phyloP scores from a whole-genome alignment of 2,329 filamentous ascomycete genomes.

The Cladosporium austrohemisphaericum region DNA sequence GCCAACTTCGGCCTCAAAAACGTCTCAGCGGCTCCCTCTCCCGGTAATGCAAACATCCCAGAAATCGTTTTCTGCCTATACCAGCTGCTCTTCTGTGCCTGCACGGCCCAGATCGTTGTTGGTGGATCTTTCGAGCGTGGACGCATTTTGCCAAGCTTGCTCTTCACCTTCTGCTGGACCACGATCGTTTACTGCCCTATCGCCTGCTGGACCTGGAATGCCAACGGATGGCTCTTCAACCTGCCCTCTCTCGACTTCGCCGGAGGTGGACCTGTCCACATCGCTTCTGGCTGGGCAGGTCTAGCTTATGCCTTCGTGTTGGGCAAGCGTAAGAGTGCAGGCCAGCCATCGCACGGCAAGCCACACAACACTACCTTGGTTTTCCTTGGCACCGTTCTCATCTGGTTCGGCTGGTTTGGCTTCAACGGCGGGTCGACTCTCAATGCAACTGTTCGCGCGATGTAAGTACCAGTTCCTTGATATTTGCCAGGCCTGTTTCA shows the following conservation, averaged over 20 bases:
- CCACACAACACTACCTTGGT: constrained; percentile 62
- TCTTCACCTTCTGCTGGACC: constrained; percentile 62
- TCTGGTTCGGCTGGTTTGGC: constrained; percentile 63
- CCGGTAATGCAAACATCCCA: constrained; percentile 54
- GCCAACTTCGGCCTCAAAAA: constrained; percentile 60
- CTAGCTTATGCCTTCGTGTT: constrained; percentile 62
- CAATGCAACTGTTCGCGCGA: constrained; percentile 51
- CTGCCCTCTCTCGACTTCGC: constrained; percentile 59
- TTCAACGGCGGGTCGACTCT: constrained; percentile 57
- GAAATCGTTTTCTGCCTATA: constrained; percentile 66
- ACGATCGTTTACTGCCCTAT: constrained; percentile 63
- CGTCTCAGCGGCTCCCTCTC: constrained; percentile 58
- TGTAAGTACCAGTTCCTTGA: constrained; percentile 26
- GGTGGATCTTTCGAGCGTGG: constrained; percentile 62
- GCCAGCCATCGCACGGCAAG: constrained; percentile 50
- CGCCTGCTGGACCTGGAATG: constrained; percentile 65
- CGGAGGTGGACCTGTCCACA: constrained; percentile 62
- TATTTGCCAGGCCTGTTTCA: not conserved
- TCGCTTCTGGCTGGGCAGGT: constrained; percentile 60
- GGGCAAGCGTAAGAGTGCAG: constrained; percentile 53
- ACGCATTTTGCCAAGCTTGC: constrained; percentile 60
- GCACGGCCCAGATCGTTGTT: constrained; percentile 61
- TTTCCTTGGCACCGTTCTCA: constrained; percentile 60
- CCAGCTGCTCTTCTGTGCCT: constrained; percentile 61
- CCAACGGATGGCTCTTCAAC: constrained; percentile 62